A percentile compares a stretch with the other conserved stretches of the same genome.
Conservation (phyloP, 2,329 filamentous ascomycete species). For the Aspergillus spinulosporus region DNA sequence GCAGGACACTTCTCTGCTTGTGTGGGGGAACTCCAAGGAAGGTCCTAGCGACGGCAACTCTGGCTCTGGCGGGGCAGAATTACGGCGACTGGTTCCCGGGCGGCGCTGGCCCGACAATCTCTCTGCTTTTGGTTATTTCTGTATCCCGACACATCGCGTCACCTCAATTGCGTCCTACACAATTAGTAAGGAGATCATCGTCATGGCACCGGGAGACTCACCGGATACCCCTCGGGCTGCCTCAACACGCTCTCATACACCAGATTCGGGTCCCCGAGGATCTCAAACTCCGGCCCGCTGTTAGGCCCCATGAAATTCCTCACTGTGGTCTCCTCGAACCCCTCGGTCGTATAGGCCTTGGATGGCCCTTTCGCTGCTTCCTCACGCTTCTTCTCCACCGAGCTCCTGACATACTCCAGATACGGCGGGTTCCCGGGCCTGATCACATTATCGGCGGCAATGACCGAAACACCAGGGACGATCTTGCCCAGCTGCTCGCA, state of each 20-base stretch:
- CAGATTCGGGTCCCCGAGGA: slow-evolving; percentile 61
- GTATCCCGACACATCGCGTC: slow-evolving; percentile 32
- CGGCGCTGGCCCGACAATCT: neutral
- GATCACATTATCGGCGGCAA: slow-evolving; percentile 49
- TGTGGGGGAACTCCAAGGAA: slow-evolving; percentile 30
- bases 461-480: slow-evolving; percentile 50
- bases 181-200: neutral
- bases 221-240: slow-evolving; percentile 31
- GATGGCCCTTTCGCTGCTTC: slow-evolving; percentile 33
- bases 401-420: slow-evolving; percentile 66
- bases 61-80: slow-evolving; percentile 40
- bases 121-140: slow-evolving; percentile 2
- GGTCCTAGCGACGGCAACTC: slow-evolving; percentile 44
- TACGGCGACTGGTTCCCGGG: slow-evolving; percentile 46
- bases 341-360: slow-evolving; percentile 22
- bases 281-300: slow-evolving; percentile 30
- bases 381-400: slow-evolving; percentile 61
- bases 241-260: slow-evolving; percentile 60
- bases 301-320: slow-evolving; percentile 29
- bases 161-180: slow-evolving; percentile 35
- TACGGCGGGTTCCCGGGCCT: slow-evolving; percentile 49
- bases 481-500: slow-evolving; percentile 71
- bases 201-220: slow-evolving; percentile 19
- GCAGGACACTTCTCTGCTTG: slow-evolving; percentile 14
- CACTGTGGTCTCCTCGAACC: slow-evolving; percentile 24